Base-by-base conservation (phyloP, 257 asterid species). In the Gardenia jasminoides region DNA sequence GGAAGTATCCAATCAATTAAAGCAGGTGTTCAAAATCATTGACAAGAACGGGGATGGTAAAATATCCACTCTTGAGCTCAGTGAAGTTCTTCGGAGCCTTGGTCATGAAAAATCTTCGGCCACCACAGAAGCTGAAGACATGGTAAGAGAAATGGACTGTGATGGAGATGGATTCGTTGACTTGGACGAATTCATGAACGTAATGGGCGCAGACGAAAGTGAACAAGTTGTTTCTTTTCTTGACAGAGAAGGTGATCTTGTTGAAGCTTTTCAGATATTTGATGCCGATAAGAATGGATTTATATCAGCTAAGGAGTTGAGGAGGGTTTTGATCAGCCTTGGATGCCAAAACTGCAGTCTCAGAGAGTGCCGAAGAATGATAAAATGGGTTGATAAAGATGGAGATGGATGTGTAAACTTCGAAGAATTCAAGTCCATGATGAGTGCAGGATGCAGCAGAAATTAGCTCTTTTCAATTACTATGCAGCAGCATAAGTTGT, bases 1-100 rank as follows among this genome's bases (percentile, higher is more conserved):
- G 88, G 91, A 85, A 67, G 20, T 84, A 10, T 90, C 91, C 28
- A 80, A 43, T 76, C 92, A 92, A 74, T 64, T 88, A 75, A 82
- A 82, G 66, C 89, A 89, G 28, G 94, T 92, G 1, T 91, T 92
- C 91, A 78, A 83, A 36, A 83, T 89, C 80, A 92, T 91, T 30
- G 96, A 91, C 88, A 44, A 87, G 3, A 85, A 92, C 43, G 94
- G 93, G 0, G 96, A 92, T 61, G 97, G 97, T 0, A 92, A 88
- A 77, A 74, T 92, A 22, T 88, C 96, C 20, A 75, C 90, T 0
- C 44, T 56, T 67, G 96, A 92, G 88, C 83, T 90, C 4, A 75
- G 83, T 43, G 82, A 80, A 50, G 82, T 88, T 31, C 84, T 92
- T 0, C 61, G 79, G 0, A 84, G 87, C 74, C 52, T 89, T 4